A percentile compares a stretch with the other conserved stretches of the same genome.
Conservation (phyloP, 2,329 filamentous ascomycete genomes). For the Aspergillus sp. region DNA sequence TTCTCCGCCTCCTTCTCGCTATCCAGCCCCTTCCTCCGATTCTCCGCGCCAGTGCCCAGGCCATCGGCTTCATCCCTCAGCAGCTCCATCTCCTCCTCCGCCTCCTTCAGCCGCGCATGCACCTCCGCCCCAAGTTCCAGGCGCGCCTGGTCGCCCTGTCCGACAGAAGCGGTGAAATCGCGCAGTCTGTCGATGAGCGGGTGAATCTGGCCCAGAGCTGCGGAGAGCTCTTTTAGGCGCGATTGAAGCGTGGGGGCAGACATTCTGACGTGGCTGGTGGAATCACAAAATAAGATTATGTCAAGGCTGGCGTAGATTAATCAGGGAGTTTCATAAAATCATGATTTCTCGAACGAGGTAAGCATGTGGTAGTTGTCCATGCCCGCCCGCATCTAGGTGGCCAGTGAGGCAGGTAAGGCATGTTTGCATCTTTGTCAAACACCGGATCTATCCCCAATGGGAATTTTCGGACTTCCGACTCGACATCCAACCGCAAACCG, state of each 20-base stretch:
- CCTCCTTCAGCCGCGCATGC: slow-evolving; percentile 62
- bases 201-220: slow-evolving; percentile 44
- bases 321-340: too few relatives aligned
- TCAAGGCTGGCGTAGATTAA: too few relatives aligned
- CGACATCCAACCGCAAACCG: too few relatives aligned
- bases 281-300: too few relatives aligned
- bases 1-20: slow-evolving; percentile 54
- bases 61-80: slow-evolving; percentile 69
- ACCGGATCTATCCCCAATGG: too few relatives aligned
- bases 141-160: slow-evolving; percentile 56
- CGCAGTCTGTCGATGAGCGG: slow-evolving; percentile 48
- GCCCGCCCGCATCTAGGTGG: too few relatives aligned
- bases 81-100: slow-evolving; percentile 76
- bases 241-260: slow-evolving; percentile 33
- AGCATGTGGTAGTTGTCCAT: too few relatives aligned
- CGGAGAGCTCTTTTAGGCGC: slow-evolving; percentile 44
- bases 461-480: too few relatives aligned
- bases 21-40: slow-evolving; percentile 23
- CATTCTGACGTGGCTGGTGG: slow-evolving; percentile 21
- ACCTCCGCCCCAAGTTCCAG: slow-evolving; percentile 74
- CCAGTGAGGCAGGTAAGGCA: too few relatives aligned
- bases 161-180: slow-evolving; percentile 52
- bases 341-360: too few relatives aligned
- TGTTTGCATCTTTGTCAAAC: too few relatives aligned
- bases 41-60: slow-evolving; percentile 41